phyloP scores from a whole-genome alignment of 345 rosid species.

The Eucalyptus pauciflora region DNA sequence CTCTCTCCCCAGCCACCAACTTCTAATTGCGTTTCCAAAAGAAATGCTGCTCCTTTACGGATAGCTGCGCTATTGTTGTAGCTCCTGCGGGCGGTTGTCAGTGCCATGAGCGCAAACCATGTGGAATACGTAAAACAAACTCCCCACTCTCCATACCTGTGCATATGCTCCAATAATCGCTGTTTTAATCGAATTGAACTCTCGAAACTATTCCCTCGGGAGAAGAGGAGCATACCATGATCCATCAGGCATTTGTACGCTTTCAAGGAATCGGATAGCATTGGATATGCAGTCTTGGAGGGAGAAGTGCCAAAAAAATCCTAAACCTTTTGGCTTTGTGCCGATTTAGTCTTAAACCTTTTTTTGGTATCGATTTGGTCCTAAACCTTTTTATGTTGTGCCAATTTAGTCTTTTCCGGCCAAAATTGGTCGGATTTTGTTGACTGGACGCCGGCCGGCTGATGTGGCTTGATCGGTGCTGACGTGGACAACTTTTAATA shows the following conservation, averaged over 20 bases:
- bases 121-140: conserved; percentile 33
- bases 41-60: neutral
- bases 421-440: too few relatives aligned
- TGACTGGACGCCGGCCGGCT: too few relatives aligned
- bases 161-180: neutral
- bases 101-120: conserved; percentile 37
- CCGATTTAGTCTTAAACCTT: too few relatives aligned
- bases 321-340: too few relatives aligned
- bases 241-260: conserved; percentile 19
- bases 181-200: neutral
- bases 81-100: conserved; percentile 27
- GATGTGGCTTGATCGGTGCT: too few relatives aligned
- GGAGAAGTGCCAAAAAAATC: too few relatives aligned
- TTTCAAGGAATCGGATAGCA: conserved; percentile 15
- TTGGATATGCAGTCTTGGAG: conserved; percentile 4
- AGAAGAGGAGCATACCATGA: conserved; percentile 14
- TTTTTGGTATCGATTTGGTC: too few relatives aligned
- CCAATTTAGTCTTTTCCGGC: too few relatives aligned
- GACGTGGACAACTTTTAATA: too few relatives aligned
- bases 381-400: too few relatives aligned
- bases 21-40: too few relatives aligned
- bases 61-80: conserved; percentile 7
- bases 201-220: neutral
- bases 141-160: conserved; percentile 34
- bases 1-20: too few relatives aligned